Evolutionary conservation across 2,329 filamentous ascomycete genomes (phyloP), one percentile per base, ranked within the genome.

Genomic region (Aureobasidium melanogenum): DNA sequence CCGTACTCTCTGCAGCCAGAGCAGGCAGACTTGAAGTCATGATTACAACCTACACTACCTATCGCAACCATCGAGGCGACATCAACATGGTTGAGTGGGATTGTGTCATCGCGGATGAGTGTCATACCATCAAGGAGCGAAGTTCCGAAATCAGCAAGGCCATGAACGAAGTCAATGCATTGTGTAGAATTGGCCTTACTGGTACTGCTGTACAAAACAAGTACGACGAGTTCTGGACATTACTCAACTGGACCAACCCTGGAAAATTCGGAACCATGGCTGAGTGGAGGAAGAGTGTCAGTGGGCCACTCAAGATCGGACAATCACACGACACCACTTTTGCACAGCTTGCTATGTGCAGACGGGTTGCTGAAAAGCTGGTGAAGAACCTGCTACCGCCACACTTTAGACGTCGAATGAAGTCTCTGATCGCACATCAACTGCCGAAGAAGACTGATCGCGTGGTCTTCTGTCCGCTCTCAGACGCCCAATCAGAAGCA

Each of bases 161-260:
- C 0, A 93, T 99, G 88, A 89, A 91, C 67, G 84, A 92, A 64
- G 80, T 97, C 67, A 99, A 99, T 67, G 86, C 92, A 0, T 82
- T 97, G 2, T 97, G 94, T 70, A 84, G 94, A 36, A 92, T 99
- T 63, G 94, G 94, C 0, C 79, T 99, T 9, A 97, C 92, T 0
- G 94, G 94, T 1, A 99, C 94, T 0, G 93, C 93, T 0, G 97
- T 99, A 47, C 94, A 99, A 71, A 99, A 99, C 73, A 94, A 90
- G 66, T 99, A 99, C 71, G 91, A 97, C 70, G 94, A 99, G 72
- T 81, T 99, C 0, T 99, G 93, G 93, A 95, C 91, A 0, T 79
- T 99, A 0, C 79, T 99, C 2, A 96, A 99, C 71, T 99, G 94
- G 94, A 92, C 91, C 0, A 94, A 95, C 67, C 94, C 94, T 0